Evolutionary conservation across 352 stramenopile species (phyloP).

Genomic region (Phytophthora rubi): DNA sequence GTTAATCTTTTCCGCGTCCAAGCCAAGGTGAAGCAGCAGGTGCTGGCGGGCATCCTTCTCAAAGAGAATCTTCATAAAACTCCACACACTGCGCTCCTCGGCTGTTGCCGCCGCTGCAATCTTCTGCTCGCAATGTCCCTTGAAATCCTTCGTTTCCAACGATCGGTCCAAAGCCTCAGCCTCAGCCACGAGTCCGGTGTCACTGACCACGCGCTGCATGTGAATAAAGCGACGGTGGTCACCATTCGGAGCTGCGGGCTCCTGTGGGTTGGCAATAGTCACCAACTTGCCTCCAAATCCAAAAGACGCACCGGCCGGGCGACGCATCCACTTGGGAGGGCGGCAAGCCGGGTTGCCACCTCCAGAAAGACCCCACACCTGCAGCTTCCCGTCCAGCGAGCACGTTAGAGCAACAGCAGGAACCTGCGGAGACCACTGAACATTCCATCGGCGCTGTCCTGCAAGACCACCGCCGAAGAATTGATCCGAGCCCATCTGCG

Average conservation of each 20-base stretch:
- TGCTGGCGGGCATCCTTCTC: constrained; percentile 95
- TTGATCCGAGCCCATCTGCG: constrained; percentile 78
- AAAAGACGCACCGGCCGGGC: constrained; percentile 92
- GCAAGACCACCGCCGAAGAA: constrained; percentile 73
- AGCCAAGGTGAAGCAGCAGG: constrained; percentile 94
- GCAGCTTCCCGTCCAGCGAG: constrained; percentile 97
- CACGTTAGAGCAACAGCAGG: constrained; percentile 96
- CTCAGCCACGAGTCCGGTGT: constrained; percentile 81
- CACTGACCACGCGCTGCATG: constrained; percentile 82
- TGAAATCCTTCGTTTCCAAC: constrained; percentile 91
- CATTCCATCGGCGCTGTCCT: constrained; percentile 92
- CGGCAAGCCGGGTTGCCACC: constrained; percentile 81
- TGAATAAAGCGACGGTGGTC: constrained; percentile 81
- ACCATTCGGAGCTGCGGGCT: constrained; percentile 51
- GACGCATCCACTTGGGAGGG: constrained; percentile 96
- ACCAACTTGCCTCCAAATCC: constrained; percentile 97
- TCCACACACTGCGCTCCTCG: constrained; percentile 87
- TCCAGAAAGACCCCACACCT: constrained; percentile 91
- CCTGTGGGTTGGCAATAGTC: constrained; percentile 81
- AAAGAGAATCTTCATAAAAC: constrained; percentile 95
- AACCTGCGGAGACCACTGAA: constrained; percentile 96
- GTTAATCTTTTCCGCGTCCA: constrained; percentile 94
- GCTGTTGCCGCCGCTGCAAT: constrained; percentile 60
- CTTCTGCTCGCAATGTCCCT: constrained; percentile 93
- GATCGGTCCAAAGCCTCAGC: constrained; percentile 92